Conservation (phyloP, 2,329 filamentous ascomycete species). For the Talaromyces atroroseus region DNA sequence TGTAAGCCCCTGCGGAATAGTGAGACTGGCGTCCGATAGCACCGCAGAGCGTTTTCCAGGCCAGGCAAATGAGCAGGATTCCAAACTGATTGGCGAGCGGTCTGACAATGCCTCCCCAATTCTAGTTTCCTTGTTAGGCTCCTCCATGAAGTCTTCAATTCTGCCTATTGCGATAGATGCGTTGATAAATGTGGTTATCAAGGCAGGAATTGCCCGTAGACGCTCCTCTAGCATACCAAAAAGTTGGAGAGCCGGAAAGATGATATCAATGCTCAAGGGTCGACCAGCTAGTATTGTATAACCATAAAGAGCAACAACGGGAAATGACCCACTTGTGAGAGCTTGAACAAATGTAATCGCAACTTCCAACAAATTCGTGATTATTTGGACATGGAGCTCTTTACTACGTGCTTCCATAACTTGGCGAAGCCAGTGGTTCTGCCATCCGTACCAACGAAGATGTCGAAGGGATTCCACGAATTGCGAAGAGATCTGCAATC, state of each 20-base stretch:
- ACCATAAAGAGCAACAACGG: slow-evolving; percentile 73
- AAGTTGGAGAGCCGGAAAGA: slow-evolving; percentile 78
- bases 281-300: slow-evolving; percentile 68
- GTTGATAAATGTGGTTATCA: slow-evolving; percentile 73
- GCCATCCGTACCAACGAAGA: slow-evolving; percentile 77
- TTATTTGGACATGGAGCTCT: slow-evolving; percentile 61
- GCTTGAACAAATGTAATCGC: slow-evolving; percentile 65
- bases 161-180: slow-evolving; percentile 75
- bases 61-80: slow-evolving; percentile 70
- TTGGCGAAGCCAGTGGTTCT: slow-evolving; percentile 64
- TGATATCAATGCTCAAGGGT: slow-evolving; percentile 69
- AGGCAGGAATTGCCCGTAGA: slow-evolving; percentile 66
- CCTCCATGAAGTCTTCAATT: slow-evolving; percentile 80
- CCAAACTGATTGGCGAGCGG: slow-evolving; percentile 38
- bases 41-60: slow-evolving; percentile 59
- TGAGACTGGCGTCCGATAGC: slow-evolving; percentile 49
- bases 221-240: slow-evolving; percentile 70
- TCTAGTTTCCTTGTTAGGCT: slow-evolving; percentile 72
- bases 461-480: slow-evolving; percentile 83
- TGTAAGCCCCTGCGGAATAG: slow-evolving; percentile 53
- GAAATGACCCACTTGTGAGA: slow-evolving; percentile 68
- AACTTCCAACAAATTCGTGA: slow-evolving; percentile 58
- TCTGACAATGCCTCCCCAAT: slow-evolving; percentile 31
- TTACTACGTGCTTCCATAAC: slow-evolving; percentile 64
- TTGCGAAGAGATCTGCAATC: slow-evolving; percentile 74